phyloP scores from a whole-genome alignment of 2,329 filamentous ascomycete species.

The Ophiostoma quercus region DNA sequence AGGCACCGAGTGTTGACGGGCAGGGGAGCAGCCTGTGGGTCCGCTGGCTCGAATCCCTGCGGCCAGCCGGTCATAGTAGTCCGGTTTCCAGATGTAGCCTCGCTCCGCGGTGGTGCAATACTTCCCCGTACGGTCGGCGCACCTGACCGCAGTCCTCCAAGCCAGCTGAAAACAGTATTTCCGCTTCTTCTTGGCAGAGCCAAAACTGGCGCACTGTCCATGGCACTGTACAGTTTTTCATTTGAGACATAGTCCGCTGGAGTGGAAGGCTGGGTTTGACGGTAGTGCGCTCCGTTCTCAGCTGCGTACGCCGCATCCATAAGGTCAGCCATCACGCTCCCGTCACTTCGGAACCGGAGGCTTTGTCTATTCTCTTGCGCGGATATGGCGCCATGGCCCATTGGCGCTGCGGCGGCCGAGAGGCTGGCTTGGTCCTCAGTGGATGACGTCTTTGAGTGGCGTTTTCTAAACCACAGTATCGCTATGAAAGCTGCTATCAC shows the following conservation, averaged over 20 bases:
- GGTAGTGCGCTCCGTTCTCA: constrained; percentile 2
- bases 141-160: neutral
- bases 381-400: neutral
- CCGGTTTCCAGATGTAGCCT: neutral
- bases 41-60: constrained; percentile 1
- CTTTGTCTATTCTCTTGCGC: neutral
- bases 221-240: neutral
- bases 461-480: neutral
- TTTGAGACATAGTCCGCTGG: neutral
- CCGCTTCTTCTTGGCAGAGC: neutral
- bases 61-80: neutral
- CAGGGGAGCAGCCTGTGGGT: neutral
- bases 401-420: neutral
- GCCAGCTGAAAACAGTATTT: constrained; percentile 11
- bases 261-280: neutral
- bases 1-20: neutral
- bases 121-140: constrained; percentile 8
- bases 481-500: neutral
- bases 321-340: constrained; percentile 12
- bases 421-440: neutral
- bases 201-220: neutral
- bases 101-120: neutral
- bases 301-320: constrained; percentile 12
- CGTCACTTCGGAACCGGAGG: constrained; percentile 1
- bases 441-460: neutral